Percentiles rank a stretch among this genome's conserved stretches.
Conservation (phyloP, 495 filamentous ascomycete species). For the Xylaria cubensis region DNA sequence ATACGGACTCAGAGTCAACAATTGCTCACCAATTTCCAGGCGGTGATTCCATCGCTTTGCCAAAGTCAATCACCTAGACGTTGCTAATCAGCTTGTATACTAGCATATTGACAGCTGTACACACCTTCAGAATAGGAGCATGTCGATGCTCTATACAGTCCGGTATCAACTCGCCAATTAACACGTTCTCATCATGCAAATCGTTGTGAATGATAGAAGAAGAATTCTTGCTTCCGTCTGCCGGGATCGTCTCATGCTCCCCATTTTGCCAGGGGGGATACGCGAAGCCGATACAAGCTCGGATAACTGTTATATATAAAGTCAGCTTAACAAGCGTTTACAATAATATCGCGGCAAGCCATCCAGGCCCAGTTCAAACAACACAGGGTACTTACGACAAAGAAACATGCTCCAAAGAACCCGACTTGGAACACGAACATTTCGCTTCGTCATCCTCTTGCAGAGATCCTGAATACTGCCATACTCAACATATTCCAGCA, state of each 20-base stretch:
- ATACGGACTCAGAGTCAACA: background rate
- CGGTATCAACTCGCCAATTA: slow-evolving; percentile 4
- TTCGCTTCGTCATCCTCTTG: background rate
- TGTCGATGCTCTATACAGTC: background rate
- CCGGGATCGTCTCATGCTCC: background rate
- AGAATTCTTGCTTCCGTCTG: background rate
- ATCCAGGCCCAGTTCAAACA: background rate
- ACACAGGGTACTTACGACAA: background rate
- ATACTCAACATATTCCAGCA: slow-evolving; percentile 7
- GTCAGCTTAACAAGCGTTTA: background rate
- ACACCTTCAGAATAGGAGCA: slow-evolving; percentile 15
- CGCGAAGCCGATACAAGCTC: slow-evolving; percentile 18
- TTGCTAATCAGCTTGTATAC: background rate
- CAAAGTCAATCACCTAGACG: slow-evolving; percentile 11
- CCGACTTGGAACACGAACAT: background rate
- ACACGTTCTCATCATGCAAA: slow-evolving; percentile 19
- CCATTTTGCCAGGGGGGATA: slow-evolving; percentile 5
- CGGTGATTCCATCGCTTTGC: background rate
- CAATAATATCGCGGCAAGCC: background rate
- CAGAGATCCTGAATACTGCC: slow-evolving; percentile 19
- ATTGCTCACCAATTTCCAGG: slow-evolving; percentile 4
- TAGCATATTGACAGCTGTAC: background rate
- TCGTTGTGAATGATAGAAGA: slow-evolving; percentile 19
- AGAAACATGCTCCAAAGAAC: slow-evolving; percentile 19
- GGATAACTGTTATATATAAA: background rate